phyloP scores from a whole-genome alignment of 306 rosid species.

The Quercus rubra region DNA sequence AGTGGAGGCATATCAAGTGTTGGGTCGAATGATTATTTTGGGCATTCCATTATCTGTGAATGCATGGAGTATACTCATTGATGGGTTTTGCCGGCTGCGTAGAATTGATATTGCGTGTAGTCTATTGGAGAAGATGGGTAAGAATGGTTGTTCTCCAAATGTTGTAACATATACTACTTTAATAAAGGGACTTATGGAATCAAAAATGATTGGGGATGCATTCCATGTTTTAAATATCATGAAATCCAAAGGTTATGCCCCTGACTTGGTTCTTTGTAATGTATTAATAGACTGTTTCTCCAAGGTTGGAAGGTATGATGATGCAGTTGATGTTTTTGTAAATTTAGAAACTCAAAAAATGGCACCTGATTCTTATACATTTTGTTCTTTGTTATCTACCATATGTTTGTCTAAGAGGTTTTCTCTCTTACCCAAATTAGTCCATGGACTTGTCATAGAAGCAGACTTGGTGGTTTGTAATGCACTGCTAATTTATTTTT shows the following conservation, averaged over 20 bases:
- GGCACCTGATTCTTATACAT: constrained; percentile 51
- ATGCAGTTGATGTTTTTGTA: constrained; percentile 42
- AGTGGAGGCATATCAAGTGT: constrained; percentile 43
- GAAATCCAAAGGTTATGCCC: constrained; percentile 34
- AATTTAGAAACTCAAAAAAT: constrained; percentile 29
- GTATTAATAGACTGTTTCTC: constrained; percentile 56
- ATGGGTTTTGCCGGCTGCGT: constrained; percentile 30
- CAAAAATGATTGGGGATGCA: constrained; percentile 45
- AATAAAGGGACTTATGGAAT: constrained; percentile 52
- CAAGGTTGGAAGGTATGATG: constrained; percentile 45
- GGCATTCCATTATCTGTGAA: constrained; percentile 38
- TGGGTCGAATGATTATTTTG: constrained; percentile 48
- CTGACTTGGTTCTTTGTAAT: constrained; percentile 53
- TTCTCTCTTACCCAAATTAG: constrained; percentile 41
- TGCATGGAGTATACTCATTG: constrained; percentile 47
- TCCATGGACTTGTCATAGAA: constrained; percentile 23
- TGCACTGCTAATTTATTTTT: constrained; percentile 43
- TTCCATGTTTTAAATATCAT: constrained; percentile 33
- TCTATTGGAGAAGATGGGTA: constrained; percentile 43
- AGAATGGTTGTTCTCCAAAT: constrained; percentile 34
- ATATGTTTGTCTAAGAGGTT: constrained; percentile 38
- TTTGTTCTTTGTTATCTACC: constrained; percentile 39
- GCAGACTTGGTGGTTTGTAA: constrained; percentile 57
- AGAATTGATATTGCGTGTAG: constrained; percentile 38
- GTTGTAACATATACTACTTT: constrained; percentile 59